Evolutionary conservation across 2,329 filamentous ascomycete species (phyloP), one percentile per base, ranked within the genome.

Genomic region (Hypomyces rosellus): DNA sequence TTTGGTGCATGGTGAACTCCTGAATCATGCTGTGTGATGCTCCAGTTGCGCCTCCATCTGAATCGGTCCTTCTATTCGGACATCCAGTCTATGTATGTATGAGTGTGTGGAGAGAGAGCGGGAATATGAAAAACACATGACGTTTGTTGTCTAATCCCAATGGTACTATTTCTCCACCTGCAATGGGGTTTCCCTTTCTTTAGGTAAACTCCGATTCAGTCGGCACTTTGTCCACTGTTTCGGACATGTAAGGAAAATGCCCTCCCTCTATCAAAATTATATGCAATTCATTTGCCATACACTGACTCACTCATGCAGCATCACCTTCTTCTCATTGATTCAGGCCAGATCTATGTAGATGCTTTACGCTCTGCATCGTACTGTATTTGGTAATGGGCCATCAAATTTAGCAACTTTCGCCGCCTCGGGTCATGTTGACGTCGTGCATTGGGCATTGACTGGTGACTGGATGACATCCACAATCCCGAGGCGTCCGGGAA

Each of bases 401-500:
- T 20, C 20, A 20, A 5, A 20, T 20, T 20, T 5, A 20, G 5
- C 20, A 20, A 20, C 20, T 20, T 20, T 20, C 5, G 20, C 20
- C 20, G 20, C 20, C 20, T 5, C 20, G 20, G 20, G 14, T n/a
- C 14, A 38, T 16, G 14, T 14, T n/a, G 36, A 16, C 36, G 36
- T n/a, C 36, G 14, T 38, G 36, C 12, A 33, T 46, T 51, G 20
- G 20, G 20, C 20, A 20, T 20, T 20, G 20, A 20, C 20, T 20
- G 20, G 20, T 20, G 20, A 20, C 20, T 20, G 20, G 20, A 20
- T 20, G 49, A 51, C 49, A 43, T 51, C 45, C 44, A 34, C 34
- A 25, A 25, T 36, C 9, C 43, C 49, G 48, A 43, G 33, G 49
- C 33, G n/a, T 38, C 49, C 49, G 49, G 49, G 33, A 51, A 47